These are phyloP conservation scores for Eucalyptus microcorys DNA, from an alignment of 345 rosid species.

Conservation along the genomic window DNA sequence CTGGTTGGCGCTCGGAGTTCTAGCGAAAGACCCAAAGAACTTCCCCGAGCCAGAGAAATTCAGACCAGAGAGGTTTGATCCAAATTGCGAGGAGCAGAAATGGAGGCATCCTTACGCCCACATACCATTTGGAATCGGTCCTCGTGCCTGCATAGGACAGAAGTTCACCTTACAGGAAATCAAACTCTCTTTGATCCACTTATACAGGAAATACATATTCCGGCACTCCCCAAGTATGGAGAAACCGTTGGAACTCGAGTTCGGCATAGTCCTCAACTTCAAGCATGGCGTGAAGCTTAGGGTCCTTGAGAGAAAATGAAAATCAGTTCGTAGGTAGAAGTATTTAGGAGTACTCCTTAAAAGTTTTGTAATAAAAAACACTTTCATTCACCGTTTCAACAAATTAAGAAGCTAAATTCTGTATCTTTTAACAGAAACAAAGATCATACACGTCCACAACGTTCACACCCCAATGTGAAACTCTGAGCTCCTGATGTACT, in stretches of 20 bases:
- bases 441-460: background rate
- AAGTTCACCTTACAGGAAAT: constrained; percentile 71
- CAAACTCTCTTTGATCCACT: constrained; percentile 60
- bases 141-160: constrained; percentile 81
- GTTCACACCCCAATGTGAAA: background rate
- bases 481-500: background rate
- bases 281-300: constrained; percentile 73
- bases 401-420: background rate
- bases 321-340: background rate
- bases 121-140: constrained; percentile 90
- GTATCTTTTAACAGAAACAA: background rate
- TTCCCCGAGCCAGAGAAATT: constrained; percentile 81
- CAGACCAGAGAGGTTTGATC: constrained; percentile 80
- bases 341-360: background rate
- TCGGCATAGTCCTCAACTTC: constrained; percentile 78
- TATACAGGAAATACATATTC: constrained; percentile 51
- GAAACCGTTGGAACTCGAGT: constrained; percentile 66
- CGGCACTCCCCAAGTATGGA: constrained; percentile 78
- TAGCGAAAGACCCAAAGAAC: constrained; percentile 81
- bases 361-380: background rate
- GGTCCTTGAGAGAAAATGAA: constrained; percentile 25
- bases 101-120: constrained; percentile 76
- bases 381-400: background rate
- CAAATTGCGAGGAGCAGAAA: constrained; percentile 68
- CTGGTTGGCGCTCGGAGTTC: constrained; percentile 84